Evolutionary conservation across 2,329 filamentous ascomycete species (phyloP), one percentile per base, ranked within the genome.

Genomic region (Neobulgaria alba): DNA sequence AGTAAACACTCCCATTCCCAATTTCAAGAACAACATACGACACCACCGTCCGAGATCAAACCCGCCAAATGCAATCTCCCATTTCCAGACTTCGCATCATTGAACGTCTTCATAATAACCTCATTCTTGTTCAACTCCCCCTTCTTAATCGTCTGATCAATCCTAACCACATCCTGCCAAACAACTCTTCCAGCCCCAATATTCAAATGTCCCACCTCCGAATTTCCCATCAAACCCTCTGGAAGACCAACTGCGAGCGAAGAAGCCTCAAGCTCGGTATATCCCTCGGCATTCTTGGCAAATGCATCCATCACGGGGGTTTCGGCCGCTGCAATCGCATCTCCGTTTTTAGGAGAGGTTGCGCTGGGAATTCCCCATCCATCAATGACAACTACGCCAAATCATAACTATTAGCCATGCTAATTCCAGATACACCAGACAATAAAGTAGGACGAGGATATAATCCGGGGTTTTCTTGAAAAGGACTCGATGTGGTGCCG

Each of bases 211-310:
- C 92, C 92, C 63, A 98, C 92, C 67, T 98, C 92, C 56, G 86
- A 94, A 73, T 98, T 98, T 52, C 92, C 92, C 92, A 98, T 98
- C 53, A 98, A 73, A 45, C 92, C 92, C 63, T 98, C 89, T 15
- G 92, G 92, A 39, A 98, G 77, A 52, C 92, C 92, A 51, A 98
- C 92, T 33, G 92, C 92, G 46, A 95, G 77, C 32, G 92, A 96
- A 2, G 92, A 96, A 43, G 92, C 92, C 57, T 98, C 92, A 48
- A 98, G 82, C 68, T 93, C 81, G 50, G 85, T 87, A 69, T 82
- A 98, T 47, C 89, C 89, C 57, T 90, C 81, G 21, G 81, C 70
- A 50, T 81, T 83, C 64, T 83, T 79, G 60, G 82, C 85, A 63
- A 98, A 89, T 46, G 77, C 79, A 65, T 95, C 90, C 92, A 98